A percentile compares a stretch with the other conserved stretches of the same genome.
These are phyloP conservation scores for Pythium insidiosum DNA, from an alignment of 352 stramenopile species.

Conservation along the genomic window DNA sequence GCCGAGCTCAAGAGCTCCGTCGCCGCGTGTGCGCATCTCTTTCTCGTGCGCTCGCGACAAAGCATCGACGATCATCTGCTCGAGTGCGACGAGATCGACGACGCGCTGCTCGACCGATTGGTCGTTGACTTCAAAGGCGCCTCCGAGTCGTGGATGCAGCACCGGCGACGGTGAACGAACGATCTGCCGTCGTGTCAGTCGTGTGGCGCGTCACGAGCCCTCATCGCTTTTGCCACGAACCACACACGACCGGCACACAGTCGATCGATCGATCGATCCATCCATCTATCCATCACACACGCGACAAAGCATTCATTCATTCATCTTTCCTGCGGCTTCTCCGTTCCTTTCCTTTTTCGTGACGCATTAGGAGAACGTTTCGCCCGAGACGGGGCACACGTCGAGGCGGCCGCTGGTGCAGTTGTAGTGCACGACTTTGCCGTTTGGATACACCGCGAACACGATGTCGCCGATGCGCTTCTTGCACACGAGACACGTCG, in stretches of 20 bases:
- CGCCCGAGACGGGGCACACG: conserved; percentile 70
- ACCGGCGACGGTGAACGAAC: conserved; percentile 7
- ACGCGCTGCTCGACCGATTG: conserved; percentile 35
- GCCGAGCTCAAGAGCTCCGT: conserved; percentile 29
- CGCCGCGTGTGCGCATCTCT: conserved; percentile 66
- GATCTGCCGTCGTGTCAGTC: conserved; percentile 2
- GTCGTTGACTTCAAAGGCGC: conserved; percentile 20
- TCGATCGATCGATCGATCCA: too few species aligned
- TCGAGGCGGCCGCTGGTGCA: conserved; percentile 82
- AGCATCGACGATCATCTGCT: conserved; percentile 69
- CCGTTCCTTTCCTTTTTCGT: too few species aligned
- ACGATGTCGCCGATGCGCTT: conserved; percentile 87
- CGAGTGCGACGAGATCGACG: conserved; percentile 57
- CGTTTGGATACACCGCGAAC: conserved; percentile 82
- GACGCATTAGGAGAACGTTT: conserved; percentile 56
- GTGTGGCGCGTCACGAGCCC: neutral
- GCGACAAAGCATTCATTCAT: too few species aligned
- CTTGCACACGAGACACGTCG: conserved; percentile 70
- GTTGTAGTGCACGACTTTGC: conserved; percentile 85
- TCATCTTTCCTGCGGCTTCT: too few species aligned
- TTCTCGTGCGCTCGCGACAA: conserved; percentile 37
- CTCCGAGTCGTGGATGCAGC: conserved; percentile 22
- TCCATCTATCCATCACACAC: too few species aligned
- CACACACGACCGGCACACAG: too few species aligned
- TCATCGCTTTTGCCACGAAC: too few species aligned